Evolutionary conservation across 257 asterid species (phyloP), one percentile per base, ranked within the genome.

Genomic region (Cruciata laevipes): DNA sequence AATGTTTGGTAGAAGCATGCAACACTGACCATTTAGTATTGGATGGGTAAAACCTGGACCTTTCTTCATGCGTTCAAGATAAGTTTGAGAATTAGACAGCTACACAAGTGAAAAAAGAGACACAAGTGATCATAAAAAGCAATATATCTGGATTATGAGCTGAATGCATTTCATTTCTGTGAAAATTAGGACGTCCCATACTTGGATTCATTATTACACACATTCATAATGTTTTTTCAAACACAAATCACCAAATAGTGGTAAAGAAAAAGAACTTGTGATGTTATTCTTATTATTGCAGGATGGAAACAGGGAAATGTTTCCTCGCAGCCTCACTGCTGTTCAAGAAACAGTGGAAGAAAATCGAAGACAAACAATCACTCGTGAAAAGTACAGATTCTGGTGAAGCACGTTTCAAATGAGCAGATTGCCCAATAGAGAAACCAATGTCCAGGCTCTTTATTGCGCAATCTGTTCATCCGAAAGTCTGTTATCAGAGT

Each of bases 21-120:
- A 78, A 62, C 70, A 81, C 96, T 77, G 75, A 94, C 99, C 99
- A 94, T 89, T 94, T 90, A 90, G 83, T 75, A 88, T 87, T 56
- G 99, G 96, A 81, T 90, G 95, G 56, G 98, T 90, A 73, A 94
- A 87, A 60, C 90, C 99, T 23, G 96, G 98, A 51, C 99, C 98
- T 63, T 94, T 94, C 76, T 94, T 94, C 98, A 94, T 79, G 84
- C 99, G 90, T 47, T 98, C 99, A 72, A 94, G 88, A 83, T 94
- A 94, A 25, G 96, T 90, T 79, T 90, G 98, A 13, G 97, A 76
- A 81, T 94, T 95, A 66, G 95, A 68, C 18, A n/a, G n/a, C n/a
- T n/a, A n/a, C n/a, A n/a, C n/a, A n/a, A n/a, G n/a, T n/a, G 30
- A 94, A 96, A 66, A 61, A 61, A 67, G 61, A 58, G 18, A 27